Evolutionary conservation across 805 yeast genomes (phyloP), one percentile per base, ranked within the genome.

Genomic region (Wilhelminamyces savonicus): DNA sequence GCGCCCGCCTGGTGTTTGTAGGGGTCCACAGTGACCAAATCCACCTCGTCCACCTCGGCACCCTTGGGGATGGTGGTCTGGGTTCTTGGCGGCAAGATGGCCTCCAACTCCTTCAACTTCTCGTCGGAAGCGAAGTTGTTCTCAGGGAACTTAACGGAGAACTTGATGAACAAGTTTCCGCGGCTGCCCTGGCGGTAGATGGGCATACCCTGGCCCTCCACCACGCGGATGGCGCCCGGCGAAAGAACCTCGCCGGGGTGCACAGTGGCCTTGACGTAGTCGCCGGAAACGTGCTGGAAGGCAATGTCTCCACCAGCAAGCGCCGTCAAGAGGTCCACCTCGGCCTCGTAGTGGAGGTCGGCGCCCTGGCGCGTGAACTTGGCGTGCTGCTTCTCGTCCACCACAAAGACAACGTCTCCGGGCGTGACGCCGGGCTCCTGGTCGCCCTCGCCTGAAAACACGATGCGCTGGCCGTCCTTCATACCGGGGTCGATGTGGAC

Each of bases 191-290:
- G 80, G 63, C 92, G 78, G 63, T 71, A 80, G 43, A 90, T 67
- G 44, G 98, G 99, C 98, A 92, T 92, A 78, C 99, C 99, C 62
- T 90, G 88, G 49, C 79, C 85, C 46, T 82, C 86, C 40, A 92
- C 66, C 32, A 86, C 86, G 64, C 86, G 88, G 48, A 78, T 66
- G 24, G 68, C 56, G 41, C 84, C 94, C 29, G 97, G 97, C 19
- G 87, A 50, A 40, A 92, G 82, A 37, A 90, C 87, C 64, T 90
- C 96, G 56, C 97, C 97, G 32, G 97, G 92, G 29, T 82, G 64
- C 39, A 88, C 76, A 22, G 74, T 68, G 35, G 87, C 75, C 70
- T 87, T 85, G 51, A 90, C 66, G 73, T 78, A 86, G 48, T 87
- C 96, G 43, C 95, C 96, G 45, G 86, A 83, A 35, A 92, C 78